A percentile compares a stretch with the other conserved stretches of the same genome.
These are phyloP conservation scores for Oleoguttula mirabilis DNA, from an alignment of 495 filamentous ascomycete genomes.

Conservation along the genomic window DNA sequence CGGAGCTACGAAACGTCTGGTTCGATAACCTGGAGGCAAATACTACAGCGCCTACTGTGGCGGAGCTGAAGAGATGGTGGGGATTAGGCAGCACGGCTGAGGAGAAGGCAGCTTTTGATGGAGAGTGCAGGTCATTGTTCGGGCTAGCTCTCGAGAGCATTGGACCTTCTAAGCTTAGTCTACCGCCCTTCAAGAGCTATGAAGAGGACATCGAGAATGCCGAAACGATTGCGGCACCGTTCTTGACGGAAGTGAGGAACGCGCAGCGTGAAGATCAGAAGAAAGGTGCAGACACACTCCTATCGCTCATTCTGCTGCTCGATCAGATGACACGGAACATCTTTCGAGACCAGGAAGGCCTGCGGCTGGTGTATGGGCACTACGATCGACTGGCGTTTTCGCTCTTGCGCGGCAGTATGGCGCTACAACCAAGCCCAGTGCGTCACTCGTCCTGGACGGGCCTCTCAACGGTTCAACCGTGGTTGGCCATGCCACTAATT, in stretches of 20 bases:
- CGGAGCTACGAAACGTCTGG: constrained; percentile 20
- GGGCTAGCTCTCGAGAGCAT: constrained; percentile 27
- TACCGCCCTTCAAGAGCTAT: constrained; percentile 18
- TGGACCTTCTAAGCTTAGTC: constrained; percentile 23
- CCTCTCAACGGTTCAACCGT: constrained; percentile 20
- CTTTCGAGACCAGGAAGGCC: constrained; percentile 28
- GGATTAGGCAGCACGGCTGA: constrained; percentile 24
- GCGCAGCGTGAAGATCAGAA: constrained; percentile 4
- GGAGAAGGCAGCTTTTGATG: constrained; percentile 25
- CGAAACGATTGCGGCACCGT: constrained; percentile 24
- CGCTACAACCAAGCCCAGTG: neutral
- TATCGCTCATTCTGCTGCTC: constrained; percentile 35
- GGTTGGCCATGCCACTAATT: constrained; percentile 36
- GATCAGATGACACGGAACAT: constrained; percentile 40
- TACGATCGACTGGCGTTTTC: constrained; percentile 36
- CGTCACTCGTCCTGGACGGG: neutral
- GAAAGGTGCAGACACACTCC: constrained; percentile 22
- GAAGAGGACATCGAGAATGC: constrained; percentile 18
- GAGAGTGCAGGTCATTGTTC: constrained; percentile 20
- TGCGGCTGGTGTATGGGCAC: constrained; percentile 31
- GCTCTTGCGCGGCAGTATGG: constrained; percentile 9
- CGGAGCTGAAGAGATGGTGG: constrained; percentile 13
- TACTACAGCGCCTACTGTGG: constrained; percentile 12
- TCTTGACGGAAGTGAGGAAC: constrained; percentile 23
- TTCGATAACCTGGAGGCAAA: constrained; percentile 16